Conservation (phyloP, 345 rosid species). For the Nasturtium officinale region DNA sequence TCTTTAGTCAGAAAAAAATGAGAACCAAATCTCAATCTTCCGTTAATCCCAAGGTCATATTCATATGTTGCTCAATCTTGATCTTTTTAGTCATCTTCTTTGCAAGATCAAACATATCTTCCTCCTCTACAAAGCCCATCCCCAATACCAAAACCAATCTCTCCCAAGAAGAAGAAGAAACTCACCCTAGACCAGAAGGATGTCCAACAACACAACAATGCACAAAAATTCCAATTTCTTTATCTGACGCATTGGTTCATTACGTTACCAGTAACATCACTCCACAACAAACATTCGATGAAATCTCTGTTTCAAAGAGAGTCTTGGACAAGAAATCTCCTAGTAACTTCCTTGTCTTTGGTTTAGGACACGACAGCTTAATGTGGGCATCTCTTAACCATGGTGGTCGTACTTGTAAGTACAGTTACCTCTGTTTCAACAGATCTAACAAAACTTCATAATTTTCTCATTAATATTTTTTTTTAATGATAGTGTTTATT, state of each 20-base stretch:
- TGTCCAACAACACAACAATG: conserved; percentile 50
- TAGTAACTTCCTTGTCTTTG: conserved; percentile 89
- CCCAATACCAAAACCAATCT: conserved; percentile 31
- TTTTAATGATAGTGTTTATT: conserved; percentile 48
- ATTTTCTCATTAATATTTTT: not conserved
- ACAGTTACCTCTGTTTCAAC: conserved; percentile 23
- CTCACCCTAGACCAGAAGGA: conserved; percentile 16
- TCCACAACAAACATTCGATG: conserved; percentile 83
- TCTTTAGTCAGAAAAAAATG: not conserved
- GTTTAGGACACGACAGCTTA: conserved; percentile 89
- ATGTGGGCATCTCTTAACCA: conserved; percentile 92
- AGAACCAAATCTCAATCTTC: conserved; percentile 39
- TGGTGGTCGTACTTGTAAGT: conserved; percentile 71
- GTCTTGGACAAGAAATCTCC: conserved; percentile 76
- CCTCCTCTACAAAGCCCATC: conserved; percentile 28
- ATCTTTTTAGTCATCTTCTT: conserved; percentile 30
- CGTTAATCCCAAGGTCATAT: conserved; percentile 37
- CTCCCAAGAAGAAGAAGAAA: conserved; percentile 30
- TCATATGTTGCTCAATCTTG: conserved; percentile 37
- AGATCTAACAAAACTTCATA: not conserved
- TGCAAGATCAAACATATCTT: conserved; percentile 37
- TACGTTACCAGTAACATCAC: conserved; percentile 82
- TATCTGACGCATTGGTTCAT: conserved; percentile 77
- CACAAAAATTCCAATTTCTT: conserved; percentile 59
- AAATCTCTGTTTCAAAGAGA: conserved; percentile 67